Evolutionary conservation across 148 eudicot species (phyloP).

Genomic region (Fagopyrum homotropicum): DNA sequence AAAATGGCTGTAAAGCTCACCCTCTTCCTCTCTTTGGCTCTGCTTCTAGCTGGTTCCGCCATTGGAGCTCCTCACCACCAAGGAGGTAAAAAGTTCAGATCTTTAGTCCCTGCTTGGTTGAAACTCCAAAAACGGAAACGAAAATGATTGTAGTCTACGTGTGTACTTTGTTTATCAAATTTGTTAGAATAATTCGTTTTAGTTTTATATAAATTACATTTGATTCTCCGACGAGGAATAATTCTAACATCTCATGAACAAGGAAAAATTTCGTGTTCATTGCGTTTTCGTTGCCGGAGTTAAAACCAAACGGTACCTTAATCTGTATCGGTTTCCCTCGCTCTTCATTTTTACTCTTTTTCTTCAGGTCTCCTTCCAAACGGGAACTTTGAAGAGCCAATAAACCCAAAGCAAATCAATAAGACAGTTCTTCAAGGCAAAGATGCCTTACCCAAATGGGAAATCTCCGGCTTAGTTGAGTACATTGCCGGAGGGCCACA

Average conservation of each 20-base stretch:
- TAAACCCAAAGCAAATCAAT: slow-evolving; percentile 41
- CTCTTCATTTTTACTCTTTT: neutral
- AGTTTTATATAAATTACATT: no score
- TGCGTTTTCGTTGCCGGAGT: no score
- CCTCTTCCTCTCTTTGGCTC: slow-evolving; percentile 23
- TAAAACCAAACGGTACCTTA: neutral
- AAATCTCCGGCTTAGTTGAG: slow-evolving; percentile 69
- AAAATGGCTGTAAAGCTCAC: slow-evolving; percentile 23
- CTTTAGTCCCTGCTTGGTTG: neutral
- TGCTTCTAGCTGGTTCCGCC: slow-evolving; percentile 27
- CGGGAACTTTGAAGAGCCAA: slow-evolving; percentile 78
- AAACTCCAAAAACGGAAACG: no score
- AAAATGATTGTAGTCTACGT: no score
- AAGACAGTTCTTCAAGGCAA: slow-evolving; percentile 57
- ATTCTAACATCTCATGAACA: no score
- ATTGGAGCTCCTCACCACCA: slow-evolving; percentile 22
- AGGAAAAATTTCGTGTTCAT: no score
- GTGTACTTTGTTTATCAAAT: no score
- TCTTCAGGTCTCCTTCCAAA: slow-evolving; percentile 65
- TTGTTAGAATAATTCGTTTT: no score
- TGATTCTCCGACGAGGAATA: no score
- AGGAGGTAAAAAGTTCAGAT: slow-evolving; percentile 14
- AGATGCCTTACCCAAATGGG: slow-evolving; percentile 73
- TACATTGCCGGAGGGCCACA: slow-evolving; percentile 86
- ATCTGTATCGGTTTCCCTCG: neutral